These are phyloP conservation scores for Colletotrichum sp. DNA, from an alignment of 2,329 filamentous ascomycete genomes.

Conservation along the genomic window DNA sequence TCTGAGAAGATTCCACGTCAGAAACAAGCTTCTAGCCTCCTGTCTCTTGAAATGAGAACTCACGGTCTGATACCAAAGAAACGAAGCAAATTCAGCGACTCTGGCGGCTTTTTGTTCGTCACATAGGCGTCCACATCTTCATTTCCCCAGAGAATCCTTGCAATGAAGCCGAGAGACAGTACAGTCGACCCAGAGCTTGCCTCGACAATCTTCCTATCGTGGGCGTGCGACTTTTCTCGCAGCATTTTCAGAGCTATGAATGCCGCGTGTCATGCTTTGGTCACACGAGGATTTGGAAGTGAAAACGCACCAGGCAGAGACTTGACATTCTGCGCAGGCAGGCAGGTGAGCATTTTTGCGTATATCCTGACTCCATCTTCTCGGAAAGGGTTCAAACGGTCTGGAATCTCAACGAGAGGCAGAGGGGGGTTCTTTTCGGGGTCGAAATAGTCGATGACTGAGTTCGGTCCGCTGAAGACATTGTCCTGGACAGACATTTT, in stretches of 20 bases:
- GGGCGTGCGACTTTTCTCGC: neutral
- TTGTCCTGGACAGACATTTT: slow-evolving; percentile 38
- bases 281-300: fast-evolving
- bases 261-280: neutral
- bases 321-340: slow-evolving; percentile 68
- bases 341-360: slow-evolving; percentile 68
- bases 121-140: slow-evolving; percentile 47
- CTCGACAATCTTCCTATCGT: neutral
- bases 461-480: slow-evolving; percentile 60
- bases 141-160: slow-evolving; percentile 40
- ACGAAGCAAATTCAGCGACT: slow-evolving; percentile 34
- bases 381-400: slow-evolving; percentile 59
- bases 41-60: neutral
- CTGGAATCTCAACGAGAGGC: slow-evolving; percentile 64
- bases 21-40: fast-evolving
- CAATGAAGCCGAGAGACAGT: slow-evolving; percentile 29
- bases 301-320: slow-evolving; percentile 55
- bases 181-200: slow-evolving; percentile 15
- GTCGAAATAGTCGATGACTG: slow-evolving; percentile 62
- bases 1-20: slow-evolving; percentile 10
- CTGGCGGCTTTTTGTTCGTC: slow-evolving; percentile 51
- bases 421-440: slow-evolving; percentile 61
- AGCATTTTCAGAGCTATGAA: neutral
- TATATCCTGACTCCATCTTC: slow-evolving; percentile 65
- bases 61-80: slow-evolving; percentile 38